Base-by-base conservation (phyloP, 192 early-diverging fungal species). In the Hyaloraphidium curvatum region DNA sequence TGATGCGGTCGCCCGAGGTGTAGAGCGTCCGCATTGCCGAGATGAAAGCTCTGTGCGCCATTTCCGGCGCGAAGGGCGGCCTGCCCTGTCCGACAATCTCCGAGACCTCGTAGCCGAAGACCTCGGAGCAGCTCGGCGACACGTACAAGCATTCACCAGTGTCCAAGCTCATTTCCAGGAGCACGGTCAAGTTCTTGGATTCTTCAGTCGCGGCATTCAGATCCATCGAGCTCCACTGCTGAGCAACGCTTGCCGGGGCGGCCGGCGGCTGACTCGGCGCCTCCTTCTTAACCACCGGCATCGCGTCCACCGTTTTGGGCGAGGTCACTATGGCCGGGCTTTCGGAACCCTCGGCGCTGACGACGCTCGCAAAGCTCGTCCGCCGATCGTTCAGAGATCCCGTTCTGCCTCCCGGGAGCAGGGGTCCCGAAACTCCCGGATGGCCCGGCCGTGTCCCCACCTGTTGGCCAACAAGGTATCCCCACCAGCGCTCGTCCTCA, bases 151-250 rank as follows among this genome's bases (percentile, higher is more conserved):
- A 41, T 1, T 63, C 58, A 3, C 72, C 71, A 28, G 40, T 56
- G 3, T 72, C 69, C 21, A 83, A 62, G 43, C 59, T 67, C n/a
- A 89, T 58, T 52, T 89, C 86, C 73, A 89, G 78, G 35, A 89
- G 69, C 27, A 86, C 71, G 11, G 76, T 87, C 31, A 72, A 68
- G 51, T 73, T 81, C 56, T 86, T 81, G 28, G 70, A 72, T 40
- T 71, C 67, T 41, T 77, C 69, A 0, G 80, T 81, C n/a, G 70
- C 82, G 30, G 64, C 65, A 33, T 72, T 70, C 3, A 82, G 61
- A 35, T 80, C 71, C 11, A 27, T 51, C 50, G 53, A 28, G 29
- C 41, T 64, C 59, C 61, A 33, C 17, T 16, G n/a, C 61, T 51
- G 59, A 30, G 11, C 7, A 4, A n/a, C 50, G n/a, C 55, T 55